Evolutionary conservation across 176 grass and related monocot species (phyloP).

Genomic region (Oryza brachyantha): DNA sequence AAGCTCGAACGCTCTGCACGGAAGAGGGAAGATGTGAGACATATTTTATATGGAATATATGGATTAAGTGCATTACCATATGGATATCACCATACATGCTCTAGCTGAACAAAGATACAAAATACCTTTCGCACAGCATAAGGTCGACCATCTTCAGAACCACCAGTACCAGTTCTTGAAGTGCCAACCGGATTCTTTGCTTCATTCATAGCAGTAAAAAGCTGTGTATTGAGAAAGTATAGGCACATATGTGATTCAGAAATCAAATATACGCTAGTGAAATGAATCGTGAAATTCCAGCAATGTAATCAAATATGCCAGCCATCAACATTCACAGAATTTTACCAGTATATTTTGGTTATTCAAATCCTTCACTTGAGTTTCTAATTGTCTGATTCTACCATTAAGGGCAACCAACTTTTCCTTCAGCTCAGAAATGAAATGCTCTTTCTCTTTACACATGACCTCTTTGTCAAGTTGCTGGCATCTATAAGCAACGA

Average conservation of each 20-base stretch:
- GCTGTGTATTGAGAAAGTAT: slow-evolving; percentile 41
- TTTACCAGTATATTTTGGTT: slow-evolving; percentile 66
- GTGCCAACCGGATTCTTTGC: slow-evolving; percentile 38
- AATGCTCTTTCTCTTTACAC: slow-evolving; percentile 59
- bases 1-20: slow-evolving; percentile 36
- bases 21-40: slow-evolving; percentile 21
- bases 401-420: slow-evolving; percentile 72
- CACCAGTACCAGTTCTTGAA: neutral
- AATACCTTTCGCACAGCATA: slow-evolving; percentile 48
- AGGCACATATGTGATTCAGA: neutral
- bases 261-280: neutral
- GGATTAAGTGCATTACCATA: neutral
- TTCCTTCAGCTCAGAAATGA: slow-evolving; percentile 81
- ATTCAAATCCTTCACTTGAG: slow-evolving; percentile 50
- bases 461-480: slow-evolving; percentile 58
- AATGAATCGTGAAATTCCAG: neutral
- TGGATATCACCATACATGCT: neutral
- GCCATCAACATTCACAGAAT: slow-evolving; percentile 11
- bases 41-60: slow-evolving; percentile 9
- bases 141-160: slow-evolving; percentile 23
- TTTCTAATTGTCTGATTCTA: slow-evolving; percentile 60
- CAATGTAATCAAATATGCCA: slow-evolving; percentile 17
- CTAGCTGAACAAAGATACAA: neutral
- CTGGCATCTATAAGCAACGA: slow-evolving; percentile 55
- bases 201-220: slow-evolving; percentile 54